Conservation (phyloP, 768 basidiomycete genomes). For the Tricholomella constricta region DNA sequence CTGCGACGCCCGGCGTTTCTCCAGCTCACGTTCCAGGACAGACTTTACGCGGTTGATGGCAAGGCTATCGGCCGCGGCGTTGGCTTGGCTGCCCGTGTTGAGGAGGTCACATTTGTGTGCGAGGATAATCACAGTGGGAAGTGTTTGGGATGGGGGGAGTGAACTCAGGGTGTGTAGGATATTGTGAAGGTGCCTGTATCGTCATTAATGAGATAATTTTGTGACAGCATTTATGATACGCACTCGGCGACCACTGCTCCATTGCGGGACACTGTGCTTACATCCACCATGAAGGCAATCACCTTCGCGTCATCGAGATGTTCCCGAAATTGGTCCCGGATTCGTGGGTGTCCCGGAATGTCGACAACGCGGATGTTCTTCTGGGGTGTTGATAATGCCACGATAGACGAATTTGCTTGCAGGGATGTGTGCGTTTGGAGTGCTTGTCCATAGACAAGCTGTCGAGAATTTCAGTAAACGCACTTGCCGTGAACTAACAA, state of each 20-base stretch:
- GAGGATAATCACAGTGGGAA: slow-evolving; percentile 64
- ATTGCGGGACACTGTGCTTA: slow-evolving; percentile 76
- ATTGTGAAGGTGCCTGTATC: slow-evolving; percentile 67
- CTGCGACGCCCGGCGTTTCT: slow-evolving; percentile 70
- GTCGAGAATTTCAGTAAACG: slow-evolving; percentile 8
- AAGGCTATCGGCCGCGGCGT: slow-evolving; percentile 39
- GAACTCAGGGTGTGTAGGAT: slow-evolving; percentile 71
- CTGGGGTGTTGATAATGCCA: slow-evolving; percentile 43
- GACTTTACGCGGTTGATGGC: slow-evolving; percentile 72
- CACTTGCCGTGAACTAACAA: neutral
- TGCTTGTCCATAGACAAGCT: slow-evolving; percentile 69
- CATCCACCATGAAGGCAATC: slow-evolving; percentile 79
- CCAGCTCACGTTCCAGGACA: slow-evolving; percentile 82
- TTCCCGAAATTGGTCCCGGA: slow-evolving; percentile 73
- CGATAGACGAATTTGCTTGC: slow-evolving; percentile 63
- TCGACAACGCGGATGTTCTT: slow-evolving; percentile 63
- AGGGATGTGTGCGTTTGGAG: slow-evolving; percentile 76
- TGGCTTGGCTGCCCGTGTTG: slow-evolving; percentile 44
- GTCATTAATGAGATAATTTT: neutral
- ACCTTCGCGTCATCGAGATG: slow-evolving; percentile 62
- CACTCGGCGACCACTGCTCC: slow-evolving; percentile 79
- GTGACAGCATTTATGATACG: slow-evolving; percentile 27
- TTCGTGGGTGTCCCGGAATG: slow-evolving; percentile 83
- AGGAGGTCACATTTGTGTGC: slow-evolving; percentile 81
- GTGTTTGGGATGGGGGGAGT: slow-evolving; percentile 66